These are phyloP conservation scores for Fusarium staphyleae DNA, from an alignment of 2,329 filamentous ascomycete genomes.

Conservation along the genomic window DNA sequence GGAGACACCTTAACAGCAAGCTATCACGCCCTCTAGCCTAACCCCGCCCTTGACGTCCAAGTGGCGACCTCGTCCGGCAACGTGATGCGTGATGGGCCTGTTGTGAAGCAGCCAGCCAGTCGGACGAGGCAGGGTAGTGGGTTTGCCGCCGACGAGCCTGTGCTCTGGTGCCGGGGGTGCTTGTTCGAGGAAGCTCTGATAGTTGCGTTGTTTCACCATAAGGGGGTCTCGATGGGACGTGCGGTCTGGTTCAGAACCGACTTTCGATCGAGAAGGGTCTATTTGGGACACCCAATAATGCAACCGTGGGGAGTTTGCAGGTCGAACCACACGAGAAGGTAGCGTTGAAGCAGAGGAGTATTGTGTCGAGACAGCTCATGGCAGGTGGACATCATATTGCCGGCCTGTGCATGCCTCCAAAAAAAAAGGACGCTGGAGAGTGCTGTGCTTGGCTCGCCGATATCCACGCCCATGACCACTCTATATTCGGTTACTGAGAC, in stretches of 20 bases:
- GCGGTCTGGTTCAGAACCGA: conserved; percentile 28
- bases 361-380: conserved; percentile 9
- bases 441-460: background rate
- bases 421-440: background rate
- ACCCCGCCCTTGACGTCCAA: conserved; percentile 7
- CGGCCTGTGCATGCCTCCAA: background rate
- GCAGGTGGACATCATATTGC: background rate
- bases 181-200: conserved; percentile 26
- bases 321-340: conserved; percentile 17
- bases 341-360: conserved; percentile 8
- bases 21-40: background rate
- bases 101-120: conserved; percentile 20
- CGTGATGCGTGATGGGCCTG: conserved; percentile 11
- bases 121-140: conserved; percentile 26
- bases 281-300: conserved; percentile 6
- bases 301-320: conserved; percentile 4
- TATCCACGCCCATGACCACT: conserved; percentile 20
- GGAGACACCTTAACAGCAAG: background rate
- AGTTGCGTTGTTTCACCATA: conserved; percentile 37
- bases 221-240: conserved; percentile 30
- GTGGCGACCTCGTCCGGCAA: conserved; percentile 23
- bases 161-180: conserved; percentile 30
- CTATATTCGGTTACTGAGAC: conserved; percentile 8
- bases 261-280: conserved; percentile 14
- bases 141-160: conserved; percentile 30